Evolutionary conservation across 192 early-diverging fungal genomes (phyloP), one percentile per base, ranked within the genome.

Genomic region (Rhizoclosmatium sp.): DNA sequence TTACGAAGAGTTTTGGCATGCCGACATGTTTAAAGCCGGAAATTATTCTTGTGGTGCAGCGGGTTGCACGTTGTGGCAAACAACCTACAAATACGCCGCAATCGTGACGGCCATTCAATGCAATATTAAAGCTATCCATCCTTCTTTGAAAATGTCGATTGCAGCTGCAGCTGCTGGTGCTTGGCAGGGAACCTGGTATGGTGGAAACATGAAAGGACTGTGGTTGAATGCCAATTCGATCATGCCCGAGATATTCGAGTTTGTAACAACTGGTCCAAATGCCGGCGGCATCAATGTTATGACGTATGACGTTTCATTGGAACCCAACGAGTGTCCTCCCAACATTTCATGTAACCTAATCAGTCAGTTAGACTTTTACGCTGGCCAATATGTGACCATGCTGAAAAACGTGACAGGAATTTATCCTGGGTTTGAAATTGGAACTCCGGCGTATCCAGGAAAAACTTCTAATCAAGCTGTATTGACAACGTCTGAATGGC

Each of bases 81-180:
- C 74, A 10, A 61, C 65, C 2, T 75, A 75, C 74, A 75, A 75
- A 46, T 75, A 75, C 74, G 21, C 74, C 2, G 74, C 74, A 1
- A 75, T 75, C 47, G 92, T 89, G 41, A 86, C 88, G 19, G 93
- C 93, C 73, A 83, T 86, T 3, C 71, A 92, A 21, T 91, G 92
- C 58, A 82, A 90, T 47, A 87, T 89, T 42, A 79, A 92, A 72
- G 89, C 87, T 80, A 75, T 94, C 39, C 47, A 69, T 40, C 68
- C 68, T 46, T 10, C 1, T 9, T 51, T 12, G 16, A 69, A 69
- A 40, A 14, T 69, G 12, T 69, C 68, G 68, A 47, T 40, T 2
- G 68, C 68, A 3, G 68, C 68, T 2, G 31, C 19, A 2, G 41
- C 68, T 47, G 31, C 45, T 2, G 68, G 68, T 69, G 68, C 68